Conservation (phyloP, 2,329 filamentous ascomycete species). For the Aspergillus pseudoviridinutans region DNA sequence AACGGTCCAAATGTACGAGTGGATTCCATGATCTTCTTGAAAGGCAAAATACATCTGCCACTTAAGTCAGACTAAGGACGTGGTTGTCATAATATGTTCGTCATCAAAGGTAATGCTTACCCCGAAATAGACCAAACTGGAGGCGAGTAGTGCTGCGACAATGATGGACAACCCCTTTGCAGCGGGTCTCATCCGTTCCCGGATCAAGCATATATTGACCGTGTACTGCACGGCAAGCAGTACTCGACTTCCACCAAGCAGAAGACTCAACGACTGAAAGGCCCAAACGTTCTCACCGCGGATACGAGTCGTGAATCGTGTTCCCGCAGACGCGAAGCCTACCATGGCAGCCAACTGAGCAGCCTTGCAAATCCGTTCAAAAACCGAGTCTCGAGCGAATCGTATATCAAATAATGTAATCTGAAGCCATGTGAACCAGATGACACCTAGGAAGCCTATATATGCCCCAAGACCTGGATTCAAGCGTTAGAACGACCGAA, state of each 20-base stretch:
- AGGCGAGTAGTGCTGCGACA: slow-evolving; percentile 24
- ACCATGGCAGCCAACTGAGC: slow-evolving; percentile 62
- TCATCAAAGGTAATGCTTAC: slow-evolving; percentile 13
- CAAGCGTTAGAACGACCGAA: slow-evolving; percentile 10
- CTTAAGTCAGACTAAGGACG: slow-evolving; percentile 3
- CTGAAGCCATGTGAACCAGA: slow-evolving; percentile 68
- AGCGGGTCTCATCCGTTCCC: slow-evolving; percentile 22
- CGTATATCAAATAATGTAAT: slow-evolving; percentile 63
- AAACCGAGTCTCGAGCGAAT: slow-evolving; percentile 61
- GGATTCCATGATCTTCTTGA: slow-evolving; percentile 15
- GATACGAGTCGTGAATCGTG: slow-evolving; percentile 40
- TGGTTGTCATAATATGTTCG: neutral
- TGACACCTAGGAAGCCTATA: slow-evolving; percentile 53
- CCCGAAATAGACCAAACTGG: slow-evolving; percentile 26
- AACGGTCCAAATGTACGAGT: slow-evolving; percentile 39
- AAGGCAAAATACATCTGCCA: slow-evolving; percentile 35
- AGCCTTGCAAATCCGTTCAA: slow-evolving; percentile 57
- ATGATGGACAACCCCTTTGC: slow-evolving; percentile 27
- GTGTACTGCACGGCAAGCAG: slow-evolving; percentile 53
- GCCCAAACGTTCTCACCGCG: slow-evolving; percentile 40
- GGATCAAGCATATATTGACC: slow-evolving; percentile 31
- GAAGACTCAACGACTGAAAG: slow-evolving; percentile 40
- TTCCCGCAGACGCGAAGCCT: slow-evolving; percentile 59
- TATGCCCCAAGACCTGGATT: slow-evolving; percentile 41
- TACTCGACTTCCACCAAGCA: slow-evolving; percentile 52